Base-by-base conservation (phyloP, 805 yeast species). In the Wickerhamiella occidentalis region DNA sequence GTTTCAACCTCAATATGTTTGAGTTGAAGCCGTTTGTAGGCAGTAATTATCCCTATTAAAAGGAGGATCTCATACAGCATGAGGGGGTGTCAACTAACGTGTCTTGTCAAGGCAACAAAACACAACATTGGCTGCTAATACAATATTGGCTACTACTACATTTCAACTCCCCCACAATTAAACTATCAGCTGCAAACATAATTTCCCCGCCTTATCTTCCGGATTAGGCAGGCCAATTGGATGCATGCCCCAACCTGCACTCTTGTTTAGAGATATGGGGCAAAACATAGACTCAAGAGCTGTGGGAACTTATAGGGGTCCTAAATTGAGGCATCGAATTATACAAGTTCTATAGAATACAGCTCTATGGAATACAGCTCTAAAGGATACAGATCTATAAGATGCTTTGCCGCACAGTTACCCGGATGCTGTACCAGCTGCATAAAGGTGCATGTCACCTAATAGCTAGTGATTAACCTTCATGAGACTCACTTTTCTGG, bases 221-320 rank as follows among this genome's bases (percentile, higher is more conserved):
- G 3, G 19, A 33, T 33, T 6, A 33, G 19, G 19, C 18, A 33
- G 19, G 19, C 38, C 38, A 33, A 33, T 33, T 5, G 33, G 19
- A 33, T 33, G 38, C 38, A 33, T 33, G 38, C 38, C 38, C 38
- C 38, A 33, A 33, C 15, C 38, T 33, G 19, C 6, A 29, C 33
- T 23, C 26, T 23, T 8, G n/a, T n/a, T n/a, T n/a, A n/a, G n/a
- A n/a, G 8, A 23, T 23, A 23, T 23, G 26, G 26, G 26, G 26
- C n/a, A n/a, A n/a, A n/a, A n/a, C n/a, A n/a, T n/a, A n/a, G n/a
- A n/a, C n/a, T n/a, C n/a, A n/a, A n/a, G n/a, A n/a, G n/a, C n/a
- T n/a, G n/a, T n/a, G n/a, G n/a, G n/a, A n/a, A n/a, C n/a, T n/a
- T n/a, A n/a, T n/a, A n/a, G n/a, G n/a, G n/a, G n/a, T n/a, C n/a